phyloP scores from a whole-genome alignment of 2,329 filamentous ascomycete species.

The Cladosporium sp. region DNA sequence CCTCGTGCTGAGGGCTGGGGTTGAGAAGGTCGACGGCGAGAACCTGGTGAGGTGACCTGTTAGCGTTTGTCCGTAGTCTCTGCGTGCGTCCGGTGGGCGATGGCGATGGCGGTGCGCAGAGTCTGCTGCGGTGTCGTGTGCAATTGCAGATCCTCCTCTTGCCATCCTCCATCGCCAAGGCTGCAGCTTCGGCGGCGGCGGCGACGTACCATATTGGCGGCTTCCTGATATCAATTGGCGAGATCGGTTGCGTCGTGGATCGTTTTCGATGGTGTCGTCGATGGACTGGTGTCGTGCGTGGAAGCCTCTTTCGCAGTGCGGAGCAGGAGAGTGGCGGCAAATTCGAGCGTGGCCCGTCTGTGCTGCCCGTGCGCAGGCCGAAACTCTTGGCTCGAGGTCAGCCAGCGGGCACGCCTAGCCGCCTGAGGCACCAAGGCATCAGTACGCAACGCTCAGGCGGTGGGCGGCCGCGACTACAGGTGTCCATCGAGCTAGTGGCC shows the following conservation, averaged over 20 bases:
- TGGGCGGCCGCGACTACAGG: constrained; percentile 3
- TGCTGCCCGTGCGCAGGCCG: not conserved
- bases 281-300: constrained; percentile 11
- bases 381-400: too few relatives aligned
- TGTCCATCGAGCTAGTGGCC: constrained; percentile 8
- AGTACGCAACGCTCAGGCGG: too few relatives aligned
- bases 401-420: too few relatives aligned
- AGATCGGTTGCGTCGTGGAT: constrained; percentile 9
- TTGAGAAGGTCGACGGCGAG: constrained; percentile 99
- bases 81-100: not conserved
- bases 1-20: constrained; percentile 94
- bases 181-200: not conserved
- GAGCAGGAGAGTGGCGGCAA: constrained; percentile 1
- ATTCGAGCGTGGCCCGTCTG: not conserved
- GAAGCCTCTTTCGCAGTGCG: constrained; percentile 1
- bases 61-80: not conserved
- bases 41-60: constrained; percentile 58
- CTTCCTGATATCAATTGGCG: constrained; percentile 10
- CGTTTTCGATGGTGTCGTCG: constrained; percentile 12
- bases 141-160: constrained; percentile 4
- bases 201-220: constrained; percentile 14
- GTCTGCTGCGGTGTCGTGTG: constrained; percentile 5
- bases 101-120: constrained; percentile 4
- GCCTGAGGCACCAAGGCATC: too few relatives aligned
- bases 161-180: not conserved